Evolutionary conservation across 2,329 filamentous ascomycete species (phyloP), one percentile per base, ranked within the genome.

Genomic region (Chaetomiaceae sp.): DNA sequence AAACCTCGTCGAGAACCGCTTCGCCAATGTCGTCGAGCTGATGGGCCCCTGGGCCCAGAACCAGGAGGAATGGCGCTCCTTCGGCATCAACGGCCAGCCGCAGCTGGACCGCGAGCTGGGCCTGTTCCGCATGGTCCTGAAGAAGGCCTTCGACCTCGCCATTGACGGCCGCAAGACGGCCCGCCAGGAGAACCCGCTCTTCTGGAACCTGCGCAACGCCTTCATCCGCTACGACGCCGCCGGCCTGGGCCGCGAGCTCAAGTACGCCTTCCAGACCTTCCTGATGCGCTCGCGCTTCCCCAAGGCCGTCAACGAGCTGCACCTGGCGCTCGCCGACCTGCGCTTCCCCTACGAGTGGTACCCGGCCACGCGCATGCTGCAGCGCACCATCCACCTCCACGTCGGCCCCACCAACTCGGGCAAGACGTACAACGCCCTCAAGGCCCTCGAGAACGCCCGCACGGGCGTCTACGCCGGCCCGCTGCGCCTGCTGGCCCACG

Each of bases 351-450:
- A 85, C 50, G 94, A 99, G 68, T 97, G 92, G 92, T 97, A 87
- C 66, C 90, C 92, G 0, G 84, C 82, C 4, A 94, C 94, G 1
- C 81, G 95, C 54, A 78, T 82, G 42, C 76, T 94, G 63, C 88
- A 91, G 64, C 80, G 94, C 40, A 92, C 83, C 0, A 80, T 99
- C 37, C 90, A 97, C 72, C 75, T 99, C 19, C 94, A 99, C 64
- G 91, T 99, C 46, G 94, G 94, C 0, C 94, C 94, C 1, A 99
- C 94, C 2, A 99, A 99, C 69, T 97, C 94, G 0, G 94, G 94
- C 53, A 99, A 99, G 76, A 99, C 95, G 0, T 99, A 97, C 67
- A 87, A 91, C 66, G 95, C 94, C 0, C 73, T 99, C 59, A 86
- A 95, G 71, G 84, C 87, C 12, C 78, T 99, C 11, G 89, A 96